These are phyloP conservation scores for Leishmania tropica DNA, from an alignment of 208 protist species.

Conservation along the genomic window DNA sequence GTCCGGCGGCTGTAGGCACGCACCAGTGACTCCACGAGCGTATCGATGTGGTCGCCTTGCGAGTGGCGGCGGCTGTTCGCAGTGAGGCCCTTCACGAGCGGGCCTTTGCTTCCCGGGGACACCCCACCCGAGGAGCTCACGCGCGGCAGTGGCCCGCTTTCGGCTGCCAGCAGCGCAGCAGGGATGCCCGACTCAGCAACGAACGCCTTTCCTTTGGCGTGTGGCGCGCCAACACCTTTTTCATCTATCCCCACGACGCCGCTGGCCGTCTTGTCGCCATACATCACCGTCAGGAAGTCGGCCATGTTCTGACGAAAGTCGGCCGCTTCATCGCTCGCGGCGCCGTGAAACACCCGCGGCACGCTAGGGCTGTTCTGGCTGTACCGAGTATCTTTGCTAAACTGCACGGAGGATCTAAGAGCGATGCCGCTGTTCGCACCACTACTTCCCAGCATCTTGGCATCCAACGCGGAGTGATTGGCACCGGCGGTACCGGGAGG, in stretches of 20 bases:
- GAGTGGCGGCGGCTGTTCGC: slow-evolving; percentile 23
- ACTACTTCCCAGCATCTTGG: slow-evolving; percentile 2
- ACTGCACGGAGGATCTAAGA: slow-evolving; percentile 29
- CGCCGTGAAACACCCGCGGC: neutral
- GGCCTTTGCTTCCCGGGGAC: slow-evolving; percentile 2
- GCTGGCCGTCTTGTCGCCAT: slow-evolving; percentile 21
- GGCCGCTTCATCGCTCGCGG: slow-evolving; percentile 4
- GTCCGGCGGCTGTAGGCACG: slow-evolving; percentile 34
- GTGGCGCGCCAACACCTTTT: neutral
- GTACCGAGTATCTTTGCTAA: slow-evolving; percentile 6
- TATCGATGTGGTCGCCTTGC: slow-evolving; percentile 36
- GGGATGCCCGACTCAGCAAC: neutral
- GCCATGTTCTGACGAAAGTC: slow-evolving; percentile 42
- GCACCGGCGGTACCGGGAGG: neutral
- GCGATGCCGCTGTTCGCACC: neutral
- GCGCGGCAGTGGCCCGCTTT: neutral
- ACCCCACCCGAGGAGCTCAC: neutral
- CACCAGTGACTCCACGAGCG: slow-evolving; percentile 37
- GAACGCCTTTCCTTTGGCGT: neutral
- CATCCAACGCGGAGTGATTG: neutral
- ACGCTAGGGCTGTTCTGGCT: neutral
- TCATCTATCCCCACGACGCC: neutral
- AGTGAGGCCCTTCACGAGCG: slow-evolving; percentile 24
- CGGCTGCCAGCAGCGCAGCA: neutral
- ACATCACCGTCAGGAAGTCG: slow-evolving; percentile 50